A percentile compares a stretch with the other conserved stretches of the same genome.
phyloP scores from a whole-genome alignment of 2,329 filamentous ascomycete species.

The Cladosporium velox region DNA sequence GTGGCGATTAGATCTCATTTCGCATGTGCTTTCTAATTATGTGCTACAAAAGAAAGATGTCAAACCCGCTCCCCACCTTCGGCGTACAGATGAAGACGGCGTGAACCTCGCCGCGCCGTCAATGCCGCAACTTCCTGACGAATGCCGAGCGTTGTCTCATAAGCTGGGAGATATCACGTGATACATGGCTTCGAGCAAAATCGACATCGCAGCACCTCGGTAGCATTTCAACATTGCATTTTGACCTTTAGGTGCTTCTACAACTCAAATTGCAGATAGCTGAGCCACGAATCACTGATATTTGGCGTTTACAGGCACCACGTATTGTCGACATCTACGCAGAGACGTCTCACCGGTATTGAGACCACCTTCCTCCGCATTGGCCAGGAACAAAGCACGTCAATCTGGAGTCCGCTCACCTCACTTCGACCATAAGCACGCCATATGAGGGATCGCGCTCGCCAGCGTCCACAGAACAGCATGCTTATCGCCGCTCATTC shows the following conservation, averaged over 20 bases:
- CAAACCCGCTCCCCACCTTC: background rate
- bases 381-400: slow-evolving; percentile 18
- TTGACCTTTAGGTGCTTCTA: background rate
- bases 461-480: slow-evolving; percentile 4
- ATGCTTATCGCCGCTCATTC: slow-evolving; percentile 10
- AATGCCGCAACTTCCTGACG: background rate
- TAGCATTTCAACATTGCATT: background rate
- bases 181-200: background rate
- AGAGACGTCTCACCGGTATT: background rate
- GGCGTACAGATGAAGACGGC: slow-evolving; percentile 14
- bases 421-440: slow-evolving; percentile 18
- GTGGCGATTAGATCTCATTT: background rate
- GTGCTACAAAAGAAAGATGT: background rate
- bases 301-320: background rate
- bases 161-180: background rate
- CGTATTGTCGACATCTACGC: background rate
- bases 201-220: background rate
- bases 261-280: accelerated
- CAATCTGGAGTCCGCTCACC: slow-evolving; percentile 18
- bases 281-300: background rate
- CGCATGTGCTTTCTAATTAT: background rate
- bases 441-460: slow-evolving; percentile 12
- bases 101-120: background rate
- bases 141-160: background rate
- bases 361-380: background rate